Evolutionary conservation across 2,329 filamentous ascomycete species (phyloP).

Genomic region (Blastomyces silverae): DNA sequence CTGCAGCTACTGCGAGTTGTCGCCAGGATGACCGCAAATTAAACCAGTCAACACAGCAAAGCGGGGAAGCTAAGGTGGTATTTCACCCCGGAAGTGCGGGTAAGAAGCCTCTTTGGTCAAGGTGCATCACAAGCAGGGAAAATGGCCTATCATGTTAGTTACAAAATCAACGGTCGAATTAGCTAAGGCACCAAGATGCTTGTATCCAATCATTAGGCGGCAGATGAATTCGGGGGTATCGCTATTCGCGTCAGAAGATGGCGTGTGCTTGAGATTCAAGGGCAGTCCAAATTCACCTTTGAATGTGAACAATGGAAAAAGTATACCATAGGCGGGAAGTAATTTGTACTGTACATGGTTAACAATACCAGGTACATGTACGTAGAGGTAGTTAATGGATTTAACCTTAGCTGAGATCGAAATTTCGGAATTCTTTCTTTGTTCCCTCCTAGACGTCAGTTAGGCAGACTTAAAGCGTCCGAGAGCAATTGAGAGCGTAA

Average conservation of each 20-base stretch:
- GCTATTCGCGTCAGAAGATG: background rate
- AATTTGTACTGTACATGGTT: no score
- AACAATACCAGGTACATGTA: no score
- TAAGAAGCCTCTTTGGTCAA: constrained; percentile 10
- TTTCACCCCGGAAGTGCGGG: constrained; percentile 12
- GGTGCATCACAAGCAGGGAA: background rate
- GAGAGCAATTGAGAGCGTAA: background rate
- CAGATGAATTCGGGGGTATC: background rate
- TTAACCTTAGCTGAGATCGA: no score
- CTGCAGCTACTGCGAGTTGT: constrained; percentile 4
- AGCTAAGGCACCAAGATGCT: background rate
- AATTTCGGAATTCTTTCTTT: background rate
- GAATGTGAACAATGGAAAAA: background rate
- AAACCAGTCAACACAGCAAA: constrained; percentile 1
- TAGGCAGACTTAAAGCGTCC: no score
- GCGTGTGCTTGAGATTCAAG: background rate
- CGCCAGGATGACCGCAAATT: constrained; percentile 10
- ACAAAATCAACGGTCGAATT: background rate
- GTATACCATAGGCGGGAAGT: no score
- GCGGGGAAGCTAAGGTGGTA: background rate
- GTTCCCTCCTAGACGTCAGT: background rate
- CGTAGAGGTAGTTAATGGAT: no score
- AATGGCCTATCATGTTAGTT: background rate
- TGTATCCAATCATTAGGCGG: constrained; percentile 4
- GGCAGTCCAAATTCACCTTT: no score